These are phyloP conservation scores for Golubevia pallescens DNA, from an alignment of 1,284 basidiomycete genomes.

Conservation along the genomic window DNA sequence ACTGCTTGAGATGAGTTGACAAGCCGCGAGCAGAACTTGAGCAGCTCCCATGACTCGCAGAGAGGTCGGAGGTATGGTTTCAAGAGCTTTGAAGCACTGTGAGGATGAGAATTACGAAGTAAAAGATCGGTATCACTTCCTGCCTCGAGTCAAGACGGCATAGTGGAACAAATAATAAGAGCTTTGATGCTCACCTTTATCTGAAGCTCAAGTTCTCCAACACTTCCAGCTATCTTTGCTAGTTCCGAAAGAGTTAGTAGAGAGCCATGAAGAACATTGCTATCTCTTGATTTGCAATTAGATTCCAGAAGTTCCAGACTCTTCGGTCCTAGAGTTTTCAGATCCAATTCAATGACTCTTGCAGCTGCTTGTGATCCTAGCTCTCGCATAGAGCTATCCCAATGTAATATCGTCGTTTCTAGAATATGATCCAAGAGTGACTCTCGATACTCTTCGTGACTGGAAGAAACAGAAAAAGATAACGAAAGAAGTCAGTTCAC, in stretches of 20 bases:
- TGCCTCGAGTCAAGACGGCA: constrained; percentile 13
- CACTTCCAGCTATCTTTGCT: constrained; percentile 68
- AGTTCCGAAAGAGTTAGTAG: constrained; percentile 77
- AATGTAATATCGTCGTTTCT: constrained; percentile 80
- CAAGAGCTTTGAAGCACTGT: constrained; percentile 69
- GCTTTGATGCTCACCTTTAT: constrained; percentile 51
- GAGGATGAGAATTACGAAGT: constrained; percentile 27
- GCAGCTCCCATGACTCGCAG: constrained; percentile 77
- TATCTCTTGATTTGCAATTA: constrained; percentile 74
- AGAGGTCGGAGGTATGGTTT: constrained; percentile 69
- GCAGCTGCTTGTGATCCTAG: constrained; percentile 80
- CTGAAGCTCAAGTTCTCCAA: constrained; percentile 42
- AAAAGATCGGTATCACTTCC: not conserved
- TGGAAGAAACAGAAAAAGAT: constrained; percentile 23
- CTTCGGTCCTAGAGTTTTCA: constrained; percentile 69
- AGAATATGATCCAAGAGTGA: constrained; percentile 79
- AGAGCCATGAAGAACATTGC: constrained; percentile 80
- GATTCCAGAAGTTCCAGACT: constrained; percentile 70
- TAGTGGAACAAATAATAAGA: constrained; percentile 16
- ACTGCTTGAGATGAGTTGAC: constrained; percentile 74
- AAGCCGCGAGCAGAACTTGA: constrained; percentile 76
- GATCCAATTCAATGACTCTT: constrained; percentile 73
- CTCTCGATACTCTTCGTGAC: constrained; percentile 73
- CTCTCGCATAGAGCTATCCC: constrained; percentile 82
- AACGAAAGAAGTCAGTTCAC: constrained; percentile 3